Conservation (phyloP, 495 filamentous ascomycete species). For the Aspergillus ellipticus region DNA sequence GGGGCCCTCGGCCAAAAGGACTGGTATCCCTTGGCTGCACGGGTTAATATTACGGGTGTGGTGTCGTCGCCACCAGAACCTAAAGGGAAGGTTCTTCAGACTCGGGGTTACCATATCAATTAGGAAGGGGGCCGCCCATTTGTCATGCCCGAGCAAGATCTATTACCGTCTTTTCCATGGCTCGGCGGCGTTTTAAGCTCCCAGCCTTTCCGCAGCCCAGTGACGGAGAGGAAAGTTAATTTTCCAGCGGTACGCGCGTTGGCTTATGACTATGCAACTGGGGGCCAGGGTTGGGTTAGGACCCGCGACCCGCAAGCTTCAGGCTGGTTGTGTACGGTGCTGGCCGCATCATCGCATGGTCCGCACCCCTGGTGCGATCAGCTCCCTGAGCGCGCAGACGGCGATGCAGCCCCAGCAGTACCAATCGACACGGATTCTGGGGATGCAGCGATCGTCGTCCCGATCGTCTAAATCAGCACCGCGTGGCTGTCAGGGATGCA, state of each 20-base stretch:
- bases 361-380: background rate
- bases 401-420: background rate
- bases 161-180: background rate
- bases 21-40: background rate
- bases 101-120: background rate
- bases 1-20: background rate
- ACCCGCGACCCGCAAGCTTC: background rate
- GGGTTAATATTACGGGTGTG: background rate
- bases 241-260: background rate
- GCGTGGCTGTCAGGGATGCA: background rate
- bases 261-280: too few relatives aligned
- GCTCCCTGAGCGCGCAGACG: background rate
- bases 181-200: background rate
- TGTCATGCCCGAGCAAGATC: background rate
- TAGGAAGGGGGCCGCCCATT: background rate
- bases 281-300: background rate
- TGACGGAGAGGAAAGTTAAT: background rate
- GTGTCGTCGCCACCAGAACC: conserved; percentile 2
- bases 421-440: background rate
- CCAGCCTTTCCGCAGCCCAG: background rate
- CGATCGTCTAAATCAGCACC: background rate
- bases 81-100: background rate
- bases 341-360: background rate
- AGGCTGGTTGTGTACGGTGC: background rate
- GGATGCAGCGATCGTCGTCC: background rate